Percentiles rank a stretch among this genome's conserved stretches.
Evolutionary conservation across 2,329 filamentous ascomycete genomes (phyloP).

Genomic region (Ophiostoma australiae): DNA sequence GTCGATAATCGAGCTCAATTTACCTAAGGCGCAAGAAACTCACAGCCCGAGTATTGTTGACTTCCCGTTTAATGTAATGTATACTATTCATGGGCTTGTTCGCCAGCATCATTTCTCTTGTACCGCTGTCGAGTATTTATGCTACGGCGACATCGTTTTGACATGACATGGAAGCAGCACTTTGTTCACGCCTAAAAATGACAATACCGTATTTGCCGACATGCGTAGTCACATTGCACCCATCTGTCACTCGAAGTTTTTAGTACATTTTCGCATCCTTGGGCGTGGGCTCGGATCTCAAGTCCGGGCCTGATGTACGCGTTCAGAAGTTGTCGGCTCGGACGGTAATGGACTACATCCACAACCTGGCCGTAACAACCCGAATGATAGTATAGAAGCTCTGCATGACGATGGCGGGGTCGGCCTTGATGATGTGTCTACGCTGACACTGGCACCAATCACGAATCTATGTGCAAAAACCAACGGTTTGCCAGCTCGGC

Average conservation of each 20-base stretch:
- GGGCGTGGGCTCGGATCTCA: neutral
- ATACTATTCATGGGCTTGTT: neutral
- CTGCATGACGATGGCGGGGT: neutral
- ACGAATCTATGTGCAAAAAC: neutral
- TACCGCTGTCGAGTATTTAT: neutral
- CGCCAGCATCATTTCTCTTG: too few relatives aligned
- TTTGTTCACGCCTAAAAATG: neutral
- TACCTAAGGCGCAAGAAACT: too few relatives aligned
- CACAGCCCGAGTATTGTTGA: neutral
- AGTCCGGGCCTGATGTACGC: neutral
- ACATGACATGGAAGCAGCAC: neutral
- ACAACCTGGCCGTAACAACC: neutral
- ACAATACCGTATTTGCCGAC: neutral
- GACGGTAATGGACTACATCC: neutral
- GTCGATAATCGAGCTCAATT: too few relatives aligned
- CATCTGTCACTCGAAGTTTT: neutral
- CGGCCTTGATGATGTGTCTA: neutral
- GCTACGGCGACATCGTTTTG: neutral
- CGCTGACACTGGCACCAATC: neutral
- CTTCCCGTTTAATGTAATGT: neutral
- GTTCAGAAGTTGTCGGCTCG: neutral
- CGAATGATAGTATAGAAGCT: neutral
- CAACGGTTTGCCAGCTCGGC: neutral
- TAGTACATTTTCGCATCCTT: neutral
- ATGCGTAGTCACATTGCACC: neutral